Evolutionary conservation across 495 filamentous ascomycete genomes (phyloP).

Genomic region (Xanthoparmelia taractica): DNA sequence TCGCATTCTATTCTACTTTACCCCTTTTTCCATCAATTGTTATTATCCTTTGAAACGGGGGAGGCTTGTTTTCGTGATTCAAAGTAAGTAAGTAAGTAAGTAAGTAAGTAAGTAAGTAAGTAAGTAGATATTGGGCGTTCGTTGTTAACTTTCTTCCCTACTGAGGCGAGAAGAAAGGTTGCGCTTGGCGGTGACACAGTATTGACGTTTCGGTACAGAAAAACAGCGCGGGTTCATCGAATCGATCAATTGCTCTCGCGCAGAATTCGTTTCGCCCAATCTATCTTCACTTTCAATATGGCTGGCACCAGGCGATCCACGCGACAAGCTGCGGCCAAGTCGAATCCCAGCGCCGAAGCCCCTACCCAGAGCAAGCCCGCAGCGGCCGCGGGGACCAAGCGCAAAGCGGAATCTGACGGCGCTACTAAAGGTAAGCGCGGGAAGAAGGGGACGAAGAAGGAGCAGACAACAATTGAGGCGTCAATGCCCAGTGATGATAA

Average conservation of each 20-base stretch:
- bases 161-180: background rate
- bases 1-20: background rate
- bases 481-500: conserved; percentile 21
- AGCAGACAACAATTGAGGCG: conserved; percentile 27
- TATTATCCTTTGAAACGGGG: background rate
- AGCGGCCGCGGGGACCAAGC: conserved; percentile 23
- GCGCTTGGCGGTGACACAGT: background rate
- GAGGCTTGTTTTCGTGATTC: background rate
- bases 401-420: conserved; percentile 20
- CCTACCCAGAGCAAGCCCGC: conserved; percentile 20
- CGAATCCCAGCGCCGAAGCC: conserved; percentile 15
- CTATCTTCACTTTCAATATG: conserved; percentile 9
- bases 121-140: too few species aligned
- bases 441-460: conserved; percentile 22
- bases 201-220: background rate
- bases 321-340: conserved; percentile 24
- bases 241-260: background rate
- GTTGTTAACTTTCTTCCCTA: too few species aligned
- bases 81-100: too few species aligned
- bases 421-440: conserved; percentile 24
- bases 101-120: too few species aligned
- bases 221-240: background rate
- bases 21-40: too few species aligned
- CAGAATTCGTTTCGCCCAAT: background rate
- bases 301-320: conserved; percentile 22